Percentiles rank a stretch among this genome's conserved stretches.
phyloP scores from a whole-genome alignment of 345 rosid genomes.

The Rhodamnia argentea region DNA sequence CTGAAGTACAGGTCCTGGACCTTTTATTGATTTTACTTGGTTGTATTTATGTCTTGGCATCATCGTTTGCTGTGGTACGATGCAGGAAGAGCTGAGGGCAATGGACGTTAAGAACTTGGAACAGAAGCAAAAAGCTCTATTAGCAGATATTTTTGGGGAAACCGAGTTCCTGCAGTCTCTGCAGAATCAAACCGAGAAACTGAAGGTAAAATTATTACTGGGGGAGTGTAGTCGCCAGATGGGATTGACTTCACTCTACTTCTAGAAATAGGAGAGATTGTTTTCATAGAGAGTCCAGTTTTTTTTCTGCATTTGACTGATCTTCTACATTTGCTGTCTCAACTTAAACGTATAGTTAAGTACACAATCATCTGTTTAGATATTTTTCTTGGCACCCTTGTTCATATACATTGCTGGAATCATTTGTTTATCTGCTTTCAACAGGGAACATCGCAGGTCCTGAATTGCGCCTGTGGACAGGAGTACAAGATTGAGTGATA shows the following conservation, averaged over 20 bases:
- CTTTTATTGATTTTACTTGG: too few species aligned
- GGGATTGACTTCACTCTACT: background rate
- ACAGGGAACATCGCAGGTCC: conserved; percentile 46
- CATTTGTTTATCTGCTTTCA: conserved; percentile 4
- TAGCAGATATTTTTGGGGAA: conserved; percentile 51
- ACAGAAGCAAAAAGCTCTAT: conserved; percentile 41
- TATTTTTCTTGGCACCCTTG: too few species aligned
- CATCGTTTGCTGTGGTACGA: background rate
- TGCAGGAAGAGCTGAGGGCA: conserved; percentile 50
- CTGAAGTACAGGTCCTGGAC: too few species aligned
- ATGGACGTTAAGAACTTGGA: conserved; percentile 38
- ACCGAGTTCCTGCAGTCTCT: conserved; percentile 37
- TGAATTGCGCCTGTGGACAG: conserved; percentile 52
- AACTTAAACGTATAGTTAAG: too few species aligned
- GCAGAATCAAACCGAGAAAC: conserved; percentile 37
- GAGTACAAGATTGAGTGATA: conserved; percentile 32
- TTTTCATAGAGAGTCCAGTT: background rate
- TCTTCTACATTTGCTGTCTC: background rate
- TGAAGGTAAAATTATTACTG: too few species aligned
- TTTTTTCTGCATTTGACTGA: background rate
- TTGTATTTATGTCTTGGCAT: too few species aligned
- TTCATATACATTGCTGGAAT: background rate
- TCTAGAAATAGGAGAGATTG: background rate
- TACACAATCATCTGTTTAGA: too few species aligned
- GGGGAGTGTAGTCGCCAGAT: background rate